Evolutionary conservation across 2,329 filamentous ascomycete genomes (phyloP).

Genomic region (Fusarium chlamydosporum): DNA sequence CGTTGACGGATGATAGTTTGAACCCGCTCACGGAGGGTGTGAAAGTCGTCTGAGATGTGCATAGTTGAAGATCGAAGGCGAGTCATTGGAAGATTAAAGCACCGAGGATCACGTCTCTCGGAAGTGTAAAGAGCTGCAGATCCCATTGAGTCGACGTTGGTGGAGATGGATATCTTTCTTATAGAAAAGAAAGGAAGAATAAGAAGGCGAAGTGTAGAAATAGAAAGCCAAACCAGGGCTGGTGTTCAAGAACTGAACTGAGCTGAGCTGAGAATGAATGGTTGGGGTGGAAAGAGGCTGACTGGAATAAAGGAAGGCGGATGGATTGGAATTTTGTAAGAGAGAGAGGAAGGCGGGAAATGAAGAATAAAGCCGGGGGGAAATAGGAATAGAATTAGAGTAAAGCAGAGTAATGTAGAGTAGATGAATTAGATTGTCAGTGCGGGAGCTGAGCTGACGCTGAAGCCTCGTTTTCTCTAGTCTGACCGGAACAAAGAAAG

Average conservation of each 20-base stretch:
- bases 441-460: slow-evolving; percentile 1
- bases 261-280: slow-evolving; percentile 3
- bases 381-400: not conserved
- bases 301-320: slow-evolving; percentile 4
- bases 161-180: slow-evolving; percentile 7
- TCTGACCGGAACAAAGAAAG: slow-evolving; percentile 33
- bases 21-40: slow-evolving; percentile 61
- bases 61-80: slow-evolving; percentile 46
- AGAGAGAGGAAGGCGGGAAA: slow-evolving; percentile 19
- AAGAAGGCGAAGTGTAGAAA: not conserved
- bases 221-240: slow-evolving; percentile 14
- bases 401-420: not conserved
- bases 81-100: slow-evolving; percentile 29
- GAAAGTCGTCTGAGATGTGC: slow-evolving; percentile 60
- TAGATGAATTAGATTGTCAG: slow-evolving; percentile 7
- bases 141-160: slow-evolving; percentile 32
- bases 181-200: slow-evolving; percentile 21
- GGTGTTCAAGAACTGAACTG: slow-evolving; percentile 5
- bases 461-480: slow-evolving; percentile 21
- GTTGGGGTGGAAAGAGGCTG: slow-evolving; percentile 26
- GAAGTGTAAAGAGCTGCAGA: slow-evolving; percentile 18
- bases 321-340: slow-evolving; percentile 21
- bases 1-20: slow-evolving; percentile 60
- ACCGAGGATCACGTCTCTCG: slow-evolving; percentile 43
- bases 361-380: slow-evolving; percentile 8